Base-by-base conservation (phyloP, 495 filamentous ascomycete species). In the Aspergillus ostianus region DNA sequence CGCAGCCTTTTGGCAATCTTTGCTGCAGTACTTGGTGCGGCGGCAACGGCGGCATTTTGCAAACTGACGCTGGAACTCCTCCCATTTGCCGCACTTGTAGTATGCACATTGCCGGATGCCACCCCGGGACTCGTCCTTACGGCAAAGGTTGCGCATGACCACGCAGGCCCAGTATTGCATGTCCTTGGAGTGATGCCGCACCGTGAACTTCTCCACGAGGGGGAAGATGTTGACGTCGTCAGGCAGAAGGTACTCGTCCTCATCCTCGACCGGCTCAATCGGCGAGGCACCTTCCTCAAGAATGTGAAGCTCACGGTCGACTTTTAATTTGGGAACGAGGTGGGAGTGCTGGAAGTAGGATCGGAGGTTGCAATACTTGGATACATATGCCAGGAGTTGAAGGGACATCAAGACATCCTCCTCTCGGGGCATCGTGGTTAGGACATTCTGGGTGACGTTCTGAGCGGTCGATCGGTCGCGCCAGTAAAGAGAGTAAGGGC, bases 91-190 rank as follows among this genome's bases (percentile, higher is more conserved):
- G 69, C 94, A 98, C 74, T 96, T 87, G 77, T 93, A 98, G 74
- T 96, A 95, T 20, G 94, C 94, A 68, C 94, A 98, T 63, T 98
- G 94, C 49, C 94, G 84, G 65, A 98, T 97, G 57, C 93, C 94
- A 23, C 94, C 94, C 53, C 89, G 82, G 7, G 87, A 89, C 66
- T 98, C 94, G 70, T 98, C 94, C 77, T 98, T 98, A 58, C 94
- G 89, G 80, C 94, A 98, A 41, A 98, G 86, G 70, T 98, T 98
- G 56, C 94, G 82, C 94, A 98, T 98, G 56, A 98, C 94, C 20
- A 98, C 93, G 54, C 92, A 93, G 9, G 94, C 94, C 94, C 94
- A 98, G 77, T 97, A 97, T 70, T 97, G 92, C 94, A 98, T 98
- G 71, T 98, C 93, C 55, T 87, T 88, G 52, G 89, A 91, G 72